These are phyloP conservation scores for Penicillium sp. DNA, from an alignment of 2,329 filamentous ascomycete species.

Conservation along the genomic window DNA sequence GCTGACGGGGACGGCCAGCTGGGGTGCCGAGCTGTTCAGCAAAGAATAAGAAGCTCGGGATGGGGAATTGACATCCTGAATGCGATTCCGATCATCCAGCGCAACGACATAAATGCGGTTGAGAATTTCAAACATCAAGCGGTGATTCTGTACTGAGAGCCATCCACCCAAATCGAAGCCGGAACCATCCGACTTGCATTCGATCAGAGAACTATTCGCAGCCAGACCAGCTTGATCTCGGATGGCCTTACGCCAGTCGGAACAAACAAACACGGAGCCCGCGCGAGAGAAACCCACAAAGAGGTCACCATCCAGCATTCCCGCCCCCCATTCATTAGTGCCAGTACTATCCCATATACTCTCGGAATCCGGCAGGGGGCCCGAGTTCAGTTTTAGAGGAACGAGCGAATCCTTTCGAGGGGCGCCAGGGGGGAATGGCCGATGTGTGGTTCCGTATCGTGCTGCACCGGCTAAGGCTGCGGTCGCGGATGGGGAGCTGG, in stretches of 20 bases:
- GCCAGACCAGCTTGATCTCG: slow-evolving; percentile 28
- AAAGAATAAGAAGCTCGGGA: slow-evolving; percentile 37
- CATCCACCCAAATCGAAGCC: slow-evolving; percentile 54
- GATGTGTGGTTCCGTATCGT: slow-evolving; percentile 26
- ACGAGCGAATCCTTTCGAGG: slow-evolving; percentile 31
- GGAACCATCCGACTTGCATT: slow-evolving; percentile 46
- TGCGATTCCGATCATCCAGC: slow-evolving; percentile 39
- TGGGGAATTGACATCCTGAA: slow-evolving; percentile 26
- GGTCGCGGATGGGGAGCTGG: slow-evolving; percentile 16
- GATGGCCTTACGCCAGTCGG: slow-evolving; percentile 48
- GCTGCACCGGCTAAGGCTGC: slow-evolving; percentile 24
- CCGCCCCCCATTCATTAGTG: slow-evolving; percentile 54
- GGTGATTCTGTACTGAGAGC: slow-evolving; percentile 48
- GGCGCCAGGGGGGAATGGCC: slow-evolving; percentile 19
- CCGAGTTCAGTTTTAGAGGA: slow-evolving; percentile 32
- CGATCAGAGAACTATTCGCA: slow-evolving; percentile 40
- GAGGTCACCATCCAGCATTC: slow-evolving; percentile 46
- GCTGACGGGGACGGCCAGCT: slow-evolving; percentile 49
- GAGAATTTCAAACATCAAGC: slow-evolving; percentile 50
- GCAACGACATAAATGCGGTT: slow-evolving; percentile 49
- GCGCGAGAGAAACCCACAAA: slow-evolving; percentile 51
- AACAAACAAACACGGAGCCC: slow-evolving; percentile 50
- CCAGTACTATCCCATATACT: slow-evolving; percentile 38
- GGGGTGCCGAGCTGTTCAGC: slow-evolving; percentile 41
- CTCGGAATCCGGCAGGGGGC: slow-evolving; percentile 29